phyloP scores from a whole-genome alignment of 164 flowering plant species.

The Chimonanthus praecox region DNA sequence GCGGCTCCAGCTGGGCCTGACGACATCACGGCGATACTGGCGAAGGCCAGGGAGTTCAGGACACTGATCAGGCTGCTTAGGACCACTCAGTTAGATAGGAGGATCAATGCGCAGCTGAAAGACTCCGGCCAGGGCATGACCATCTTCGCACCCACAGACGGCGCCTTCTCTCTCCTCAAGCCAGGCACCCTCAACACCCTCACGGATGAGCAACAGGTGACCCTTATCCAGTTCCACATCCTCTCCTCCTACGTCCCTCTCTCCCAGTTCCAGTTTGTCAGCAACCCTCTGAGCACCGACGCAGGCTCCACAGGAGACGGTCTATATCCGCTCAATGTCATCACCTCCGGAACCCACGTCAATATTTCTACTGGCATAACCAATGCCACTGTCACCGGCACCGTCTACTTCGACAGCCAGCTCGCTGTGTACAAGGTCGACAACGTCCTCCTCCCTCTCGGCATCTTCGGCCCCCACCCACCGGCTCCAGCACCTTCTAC shows the following conservation, averaged over 20 bases:
- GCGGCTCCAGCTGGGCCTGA: slow-evolving; percentile 31
- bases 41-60: slow-evolving; percentile 23
- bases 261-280: slow-evolving; percentile 69
- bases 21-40: slow-evolving; percentile 27
- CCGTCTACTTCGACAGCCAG: slow-evolving; percentile 49
- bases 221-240: slow-evolving; percentile 65
- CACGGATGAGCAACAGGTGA: slow-evolving; percentile 46
- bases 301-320: slow-evolving; percentile 50
- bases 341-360: slow-evolving; percentile 59
- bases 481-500: slow-evolving; percentile 57
- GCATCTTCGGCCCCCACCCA: slow-evolving; percentile 40
- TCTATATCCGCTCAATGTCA: slow-evolving; percentile 62
- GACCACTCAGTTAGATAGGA: slow-evolving; percentile 39
- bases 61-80: slow-evolving; percentile 32
- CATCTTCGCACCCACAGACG: slow-evolving; percentile 70
- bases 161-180: slow-evolving; percentile 56
- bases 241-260: slow-evolving; percentile 43
- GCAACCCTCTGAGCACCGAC: slow-evolving; percentile 81
- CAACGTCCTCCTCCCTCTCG: slow-evolving; percentile 65
- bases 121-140: slow-evolving; percentile 63
- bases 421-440: slow-evolving; percentile 80
- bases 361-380: slow-evolving; percentile 61
- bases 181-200: slow-evolving; percentile 71
- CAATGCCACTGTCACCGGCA: slow-evolving; percentile 45
- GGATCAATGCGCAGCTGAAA: slow-evolving; percentile 63